Conservation (phyloP, 352 stramenopile genomes). For the Phytopythium vexans region DNA sequence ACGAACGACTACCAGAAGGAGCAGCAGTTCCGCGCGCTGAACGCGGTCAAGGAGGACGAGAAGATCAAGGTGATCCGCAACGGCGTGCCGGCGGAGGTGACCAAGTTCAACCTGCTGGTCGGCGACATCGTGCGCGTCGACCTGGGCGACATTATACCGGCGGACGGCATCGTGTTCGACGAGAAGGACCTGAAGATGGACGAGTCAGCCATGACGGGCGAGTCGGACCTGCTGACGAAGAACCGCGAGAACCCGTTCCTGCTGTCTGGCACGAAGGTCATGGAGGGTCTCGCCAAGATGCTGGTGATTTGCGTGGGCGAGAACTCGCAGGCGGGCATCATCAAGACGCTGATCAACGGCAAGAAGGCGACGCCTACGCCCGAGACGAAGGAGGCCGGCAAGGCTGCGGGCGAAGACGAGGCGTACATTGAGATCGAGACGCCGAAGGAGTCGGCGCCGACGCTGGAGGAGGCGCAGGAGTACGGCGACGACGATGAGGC, state of each 20-base stretch:
- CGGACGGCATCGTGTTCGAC: conserved; percentile 85
- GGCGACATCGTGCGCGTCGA: conserved; percentile 85
- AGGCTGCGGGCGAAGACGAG: conserved; percentile 13
- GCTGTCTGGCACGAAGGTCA: conserved; percentile 90
- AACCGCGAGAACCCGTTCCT: conserved; percentile 79
- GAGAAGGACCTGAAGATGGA: conserved; percentile 87
- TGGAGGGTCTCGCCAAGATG: conserved; percentile 89
- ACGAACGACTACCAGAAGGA: conserved; percentile 92
- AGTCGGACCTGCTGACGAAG: conserved; percentile 86
- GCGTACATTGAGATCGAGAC: conserved; percentile 57
- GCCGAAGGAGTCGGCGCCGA: conserved; percentile 20
- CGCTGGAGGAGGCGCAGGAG: conserved; percentile 14
- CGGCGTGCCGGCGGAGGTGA: conserved; percentile 46
- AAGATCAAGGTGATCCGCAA: conserved; percentile 80
- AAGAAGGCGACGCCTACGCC: conserved; percentile 42
- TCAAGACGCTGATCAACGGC: conserved; percentile 75
- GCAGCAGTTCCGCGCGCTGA: conserved; percentile 82
- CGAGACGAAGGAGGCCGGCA: conserved; percentile 38
- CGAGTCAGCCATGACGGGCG: conserved; percentile 88
- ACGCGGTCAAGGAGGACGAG: conserved; percentile 74
- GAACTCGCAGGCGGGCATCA: conserved; percentile 89
- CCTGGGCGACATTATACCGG: conserved; percentile 88
- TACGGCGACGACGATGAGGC: conserved; percentile 26
- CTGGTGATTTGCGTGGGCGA: conserved; percentile 91
- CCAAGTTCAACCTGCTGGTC: conserved; percentile 83